Evolutionary conservation across 441 rosid genomes (phyloP).

Genomic region (Adansonia grandidieri): DNA sequence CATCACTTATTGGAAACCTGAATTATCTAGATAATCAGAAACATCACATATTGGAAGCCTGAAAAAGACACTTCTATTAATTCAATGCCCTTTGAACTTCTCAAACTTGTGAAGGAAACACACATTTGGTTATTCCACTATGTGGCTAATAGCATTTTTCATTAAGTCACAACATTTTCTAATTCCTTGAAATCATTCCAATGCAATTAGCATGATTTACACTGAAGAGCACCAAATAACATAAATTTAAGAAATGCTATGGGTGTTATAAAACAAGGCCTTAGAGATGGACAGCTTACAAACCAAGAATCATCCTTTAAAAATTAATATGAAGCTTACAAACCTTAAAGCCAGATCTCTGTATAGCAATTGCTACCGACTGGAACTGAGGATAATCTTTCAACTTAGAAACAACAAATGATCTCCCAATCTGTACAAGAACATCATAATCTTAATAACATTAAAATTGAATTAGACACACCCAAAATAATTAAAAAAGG

Average conservation of each 20-base stretch:
- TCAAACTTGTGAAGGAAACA: neutral
- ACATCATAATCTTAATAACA: constrained; percentile 21
- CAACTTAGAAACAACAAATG: constrained; percentile 79
- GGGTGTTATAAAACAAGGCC: neutral
- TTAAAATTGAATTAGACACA: neutral
- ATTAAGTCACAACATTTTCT: neutral
- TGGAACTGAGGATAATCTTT: constrained; percentile 94
- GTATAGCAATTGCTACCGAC: constrained; percentile 81
- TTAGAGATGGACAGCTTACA: neutral
- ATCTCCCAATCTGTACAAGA: constrained; percentile 72
- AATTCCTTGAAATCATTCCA: neutral
- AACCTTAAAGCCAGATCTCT: constrained; percentile 92
- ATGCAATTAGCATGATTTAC: constrained; percentile 1
- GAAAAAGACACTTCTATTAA: neutral
- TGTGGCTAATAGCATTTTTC: neutral
- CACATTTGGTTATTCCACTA: constrained; percentile 5
- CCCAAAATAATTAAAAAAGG: constrained; percentile 7
- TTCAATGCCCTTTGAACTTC: neutral
- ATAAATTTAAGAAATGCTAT: neutral
- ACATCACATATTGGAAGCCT: neutral
- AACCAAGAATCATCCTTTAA: constrained; percentile 16
- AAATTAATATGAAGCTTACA: constrained; percentile 27
- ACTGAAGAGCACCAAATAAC: neutral
- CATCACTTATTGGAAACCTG: neutral
- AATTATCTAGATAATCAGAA: neutral